Evolutionary conservation across 2,329 filamentous ascomycete species (phyloP).

Genomic region (Aspergillus transmontanensis): DNA sequence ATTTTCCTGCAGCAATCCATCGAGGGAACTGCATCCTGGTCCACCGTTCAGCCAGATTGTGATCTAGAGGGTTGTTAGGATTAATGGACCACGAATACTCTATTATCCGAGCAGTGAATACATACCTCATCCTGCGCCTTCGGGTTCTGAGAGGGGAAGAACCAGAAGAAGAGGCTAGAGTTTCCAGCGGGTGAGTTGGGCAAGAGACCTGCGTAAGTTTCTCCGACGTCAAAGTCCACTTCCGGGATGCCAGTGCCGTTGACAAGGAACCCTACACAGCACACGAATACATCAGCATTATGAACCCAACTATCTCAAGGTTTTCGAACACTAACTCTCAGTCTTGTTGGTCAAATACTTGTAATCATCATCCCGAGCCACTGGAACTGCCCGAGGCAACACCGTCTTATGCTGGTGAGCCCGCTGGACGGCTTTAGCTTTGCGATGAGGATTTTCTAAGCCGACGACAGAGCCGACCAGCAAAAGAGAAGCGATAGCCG

Average conservation of each 20-base stretch:
- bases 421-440: slow-evolving; percentile 16
- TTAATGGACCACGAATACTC: background rate
- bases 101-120: background rate
- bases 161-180: slow-evolving; percentile 54
- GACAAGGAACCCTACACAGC: slow-evolving; percentile 59
- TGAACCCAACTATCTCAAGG: background rate
- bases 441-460: slow-evolving; percentile 25
- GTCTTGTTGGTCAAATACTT: slow-evolving; percentile 12
- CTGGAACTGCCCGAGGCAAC: background rate
- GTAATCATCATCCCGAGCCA: background rate
- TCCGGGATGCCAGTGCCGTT: slow-evolving; percentile 67
- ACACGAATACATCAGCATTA: background rate
- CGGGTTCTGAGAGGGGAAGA: slow-evolving; percentile 48
- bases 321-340: slow-evolving; percentile 4
- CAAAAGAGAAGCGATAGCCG: slow-evolving; percentile 10
- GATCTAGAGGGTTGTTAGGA: slow-evolving; percentile 22
- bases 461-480: slow-evolving; percentile 14
- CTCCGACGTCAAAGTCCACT: slow-evolving; percentile 66
- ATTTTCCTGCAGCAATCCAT: slow-evolving; percentile 73
- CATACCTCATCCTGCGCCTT: slow-evolving; percentile 43
- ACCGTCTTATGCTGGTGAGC: background rate
- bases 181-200: slow-evolving; percentile 51
- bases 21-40: slow-evolving; percentile 58
- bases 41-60: slow-evolving; percentile 53
- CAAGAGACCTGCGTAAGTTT: slow-evolving; percentile 51